Evolutionary conservation across 139 green algal genomes (phyloP), one percentile per base, ranked within the genome.

Genomic region (Gonium pectorale): DNA sequence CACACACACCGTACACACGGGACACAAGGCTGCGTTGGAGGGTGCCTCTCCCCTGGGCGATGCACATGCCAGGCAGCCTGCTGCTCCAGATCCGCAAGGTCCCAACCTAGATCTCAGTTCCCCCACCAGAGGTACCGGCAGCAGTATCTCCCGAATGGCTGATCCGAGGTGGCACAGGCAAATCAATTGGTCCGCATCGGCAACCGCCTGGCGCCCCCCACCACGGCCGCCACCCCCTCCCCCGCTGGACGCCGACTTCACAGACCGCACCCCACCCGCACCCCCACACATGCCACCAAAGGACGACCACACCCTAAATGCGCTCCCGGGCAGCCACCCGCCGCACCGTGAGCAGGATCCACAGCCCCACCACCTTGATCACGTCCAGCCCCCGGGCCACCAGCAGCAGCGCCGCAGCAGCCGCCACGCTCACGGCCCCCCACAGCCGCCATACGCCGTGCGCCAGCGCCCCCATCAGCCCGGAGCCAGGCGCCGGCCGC

Each of bases 331-430:
- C 62, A 15, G 5, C n/a, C 62, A 22, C 5, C 62, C 29, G 13
- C 62, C 62, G 13, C 62, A 24, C 31, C 31, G 31, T 13, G 43
- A 2, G n/a, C 68, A 64, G 1, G 19, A 33, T 4, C 68, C 40
- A 41, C 68, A 77, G 7, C 8, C 2, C 46, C 46, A 33, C 73
- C 75, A 72, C 75, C 75, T 72, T 60, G 41, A 73, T 19, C 1
- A n/a, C 26, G 31, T 83, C 75, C 75, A 63, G 1, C 35, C 33
- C 6, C 41, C 75, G 43, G 37, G 49, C 27, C 4, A 22, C 60
- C 41, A 7, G 17, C 59, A 83, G 29, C 13, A 73, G 15, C 52
- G 8, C 59, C 54, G 41, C 59, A 41, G 41, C 59, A 17, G n/a
- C n/a, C 41, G 22, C 31, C 24, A 83, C 41, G 24, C 41, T 63